Base-by-base conservation (phyloP, 2,329 filamentous ascomycete species). In the Alternaria sp. region DNA sequence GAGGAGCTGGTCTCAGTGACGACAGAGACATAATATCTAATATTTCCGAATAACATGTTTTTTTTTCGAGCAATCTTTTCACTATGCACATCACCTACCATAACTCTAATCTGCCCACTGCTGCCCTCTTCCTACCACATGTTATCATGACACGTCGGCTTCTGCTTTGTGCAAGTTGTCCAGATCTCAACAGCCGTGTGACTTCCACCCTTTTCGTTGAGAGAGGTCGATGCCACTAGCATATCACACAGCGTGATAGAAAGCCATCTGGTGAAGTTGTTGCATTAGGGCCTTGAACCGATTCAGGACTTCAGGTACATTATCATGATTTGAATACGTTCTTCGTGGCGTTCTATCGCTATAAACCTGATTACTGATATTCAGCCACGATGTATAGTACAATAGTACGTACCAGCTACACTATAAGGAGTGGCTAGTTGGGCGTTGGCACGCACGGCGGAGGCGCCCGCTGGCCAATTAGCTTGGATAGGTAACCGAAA, bases 231-330 rank as follows among this genome's bases (percentile, higher is more conserved):
- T 39, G 39, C 34, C 34, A 14, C 34, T 41, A 52, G 6, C 24
- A 39, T 20, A 12, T 43, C 49, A 26, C 46, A 49, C 30, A 49
- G 46, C 32, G 46, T 36, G 46, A 49, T 49, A 38, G 7, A 49
- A n/a, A 30, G 20, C 30, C 32, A 38, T 26, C 1, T 14, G 12
- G 32, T 36, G 46, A 26, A 36, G 8, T 49, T 11, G 14, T 2
- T 49, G 32, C 46, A 49, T 38, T 49, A 38, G 32, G 24, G 30
- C 8, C 34, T 18, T n/a, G 16, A 26, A 49, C 1, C 16, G 5
- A 1, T n/a, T 16, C 20, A 22, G 5, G 9, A 30, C 18, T 5
- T n/a, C 4, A 5, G 32, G 24, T 20, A 24, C 30, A 16, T 34
- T 48, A 1, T n/a, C 7, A 36, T 24, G 30, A 48, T 48, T 48